These are phyloP conservation scores for Mortierella sp. DNA, from an alignment of 371 early-diverging fungal species.

Conservation along the genomic window DNA sequence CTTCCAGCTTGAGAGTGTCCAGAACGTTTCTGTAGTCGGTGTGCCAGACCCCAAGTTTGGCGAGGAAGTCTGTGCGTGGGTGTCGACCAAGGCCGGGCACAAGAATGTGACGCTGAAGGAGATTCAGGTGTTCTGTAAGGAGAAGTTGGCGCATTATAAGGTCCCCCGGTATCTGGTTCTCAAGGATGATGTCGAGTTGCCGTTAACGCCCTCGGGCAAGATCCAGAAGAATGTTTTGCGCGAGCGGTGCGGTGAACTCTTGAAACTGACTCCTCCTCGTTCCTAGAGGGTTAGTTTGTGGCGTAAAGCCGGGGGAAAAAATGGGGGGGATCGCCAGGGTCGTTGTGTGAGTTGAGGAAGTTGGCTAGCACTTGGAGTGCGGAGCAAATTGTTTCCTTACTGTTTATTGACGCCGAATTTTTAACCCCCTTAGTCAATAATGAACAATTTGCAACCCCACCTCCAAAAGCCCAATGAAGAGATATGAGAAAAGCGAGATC, in stretches of 20 bases:
- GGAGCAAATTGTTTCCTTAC: background rate
- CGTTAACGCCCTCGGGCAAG: constrained; percentile 60
- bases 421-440: background rate
- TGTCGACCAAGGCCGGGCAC: constrained; percentile 40
- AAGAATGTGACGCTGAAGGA: constrained; percentile 29
- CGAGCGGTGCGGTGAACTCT: constrained; percentile 20
- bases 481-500: background rate
- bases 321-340: background rate
- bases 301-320: background rate
- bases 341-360: background rate
- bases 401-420: background rate
- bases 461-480: background rate
- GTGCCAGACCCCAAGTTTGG: constrained; percentile 60
- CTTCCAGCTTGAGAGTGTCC: constrained; percentile 52
- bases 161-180: constrained; percentile 55
- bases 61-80: constrained; percentile 63
- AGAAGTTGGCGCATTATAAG: constrained; percentile 59
- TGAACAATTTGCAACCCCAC: background rate
- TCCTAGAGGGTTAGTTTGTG: background rate
- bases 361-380: background rate
- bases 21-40: constrained; percentile 61
- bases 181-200: constrained; percentile 49
- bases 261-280: background rate
- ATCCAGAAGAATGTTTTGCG: constrained; percentile 60
- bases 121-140: constrained; percentile 54